A percentile compares a stretch with the other conserved stretches of the same genome.
Conservation (phyloP, 73 alveolate genomes). For the Urostyla sp. region DNA sequence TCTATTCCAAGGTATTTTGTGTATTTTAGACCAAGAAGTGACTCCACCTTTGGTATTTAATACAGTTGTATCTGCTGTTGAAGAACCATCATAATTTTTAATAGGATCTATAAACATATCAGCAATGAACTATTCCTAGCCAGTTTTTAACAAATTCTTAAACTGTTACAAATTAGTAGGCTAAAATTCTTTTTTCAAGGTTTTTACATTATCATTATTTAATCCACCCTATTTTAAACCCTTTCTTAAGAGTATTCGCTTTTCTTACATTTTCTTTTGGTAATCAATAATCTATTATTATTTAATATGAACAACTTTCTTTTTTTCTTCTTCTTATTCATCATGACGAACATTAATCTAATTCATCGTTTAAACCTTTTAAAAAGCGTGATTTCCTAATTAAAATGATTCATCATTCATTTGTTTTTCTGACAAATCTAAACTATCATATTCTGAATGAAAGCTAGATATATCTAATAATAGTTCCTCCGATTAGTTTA, state of each 20-base stretch:
- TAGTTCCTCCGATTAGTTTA: conserved; percentile 39
- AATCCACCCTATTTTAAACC: background rate
- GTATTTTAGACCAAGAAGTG: too few species aligned
- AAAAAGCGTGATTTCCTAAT: conserved; percentile 51
- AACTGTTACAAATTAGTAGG: conserved; percentile 28
- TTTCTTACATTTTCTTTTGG: background rate
- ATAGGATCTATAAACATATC: background rate
- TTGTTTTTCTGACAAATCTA: conserved; percentile 25
- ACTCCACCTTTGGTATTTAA: background rate
- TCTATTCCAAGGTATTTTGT: background rate
- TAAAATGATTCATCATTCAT: conserved; percentile 27
- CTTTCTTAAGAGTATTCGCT: conserved; percentile 5
- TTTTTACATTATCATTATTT: conserved; percentile 7
- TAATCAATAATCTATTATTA: conserved; percentile 25
- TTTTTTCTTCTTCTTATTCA: background rate
- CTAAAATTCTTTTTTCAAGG: conserved; percentile 29
- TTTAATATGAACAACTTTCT: background rate
- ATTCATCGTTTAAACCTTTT: conserved; percentile 35
- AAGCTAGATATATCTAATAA: conserved; percentile 22
- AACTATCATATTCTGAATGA: conserved; percentile 26
- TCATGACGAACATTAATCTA: conserved; percentile 27
- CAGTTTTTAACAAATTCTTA: conserved; percentile 37
- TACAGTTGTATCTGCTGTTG: background rate
- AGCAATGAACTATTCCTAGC: background rate
- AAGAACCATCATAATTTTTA: background rate